Percentiles rank a stretch among this genome's conserved stretches.
These are phyloP conservation scores for Xylaria sp. DNA, from an alignment of 2,329 filamentous ascomycete genomes.

Conservation along the genomic window DNA sequence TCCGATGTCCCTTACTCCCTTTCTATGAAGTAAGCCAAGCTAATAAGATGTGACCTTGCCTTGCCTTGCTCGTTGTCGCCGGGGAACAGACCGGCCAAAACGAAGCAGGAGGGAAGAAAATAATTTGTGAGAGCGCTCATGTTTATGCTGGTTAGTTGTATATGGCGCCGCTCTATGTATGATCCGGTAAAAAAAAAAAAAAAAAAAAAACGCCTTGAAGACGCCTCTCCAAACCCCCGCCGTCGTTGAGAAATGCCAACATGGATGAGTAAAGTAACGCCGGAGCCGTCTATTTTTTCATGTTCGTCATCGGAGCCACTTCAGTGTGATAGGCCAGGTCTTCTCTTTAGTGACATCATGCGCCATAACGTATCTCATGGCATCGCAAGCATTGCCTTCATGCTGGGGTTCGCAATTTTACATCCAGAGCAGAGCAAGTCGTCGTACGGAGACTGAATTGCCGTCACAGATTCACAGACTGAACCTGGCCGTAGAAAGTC, in stretches of 20 bases:
- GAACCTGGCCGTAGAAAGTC: too few species aligned
- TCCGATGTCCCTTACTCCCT: neutral
- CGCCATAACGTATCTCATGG: neutral
- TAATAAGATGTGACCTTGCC: neutral
- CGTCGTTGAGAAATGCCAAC: neutral
- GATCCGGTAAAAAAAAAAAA: too few species aligned
- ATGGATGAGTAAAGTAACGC: neutral
- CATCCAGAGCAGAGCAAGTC: neutral
- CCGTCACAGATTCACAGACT: neutral
- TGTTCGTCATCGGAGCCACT: neutral
- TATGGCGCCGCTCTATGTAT: conserved; percentile 1
- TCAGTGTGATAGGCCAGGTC: neutral
- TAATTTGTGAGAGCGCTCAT: neutral
- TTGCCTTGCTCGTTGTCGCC: neutral
- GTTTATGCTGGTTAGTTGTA: neutral
- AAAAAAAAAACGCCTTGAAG: neutral
- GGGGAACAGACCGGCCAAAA: too few species aligned
- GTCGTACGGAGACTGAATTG: neutral
- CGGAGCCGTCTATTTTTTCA: conserved; percentile 8
- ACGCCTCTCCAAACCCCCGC: neutral
- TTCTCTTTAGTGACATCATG: neutral
- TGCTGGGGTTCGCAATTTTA: neutral
- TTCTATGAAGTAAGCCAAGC: conserved; percentile 20
- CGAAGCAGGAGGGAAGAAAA: too few species aligned
- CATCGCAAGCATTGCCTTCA: neutral